Evolutionary conservation across 2,329 filamentous ascomycete species (phyloP).

Genomic region (Fusarium drepaniforme): DNA sequence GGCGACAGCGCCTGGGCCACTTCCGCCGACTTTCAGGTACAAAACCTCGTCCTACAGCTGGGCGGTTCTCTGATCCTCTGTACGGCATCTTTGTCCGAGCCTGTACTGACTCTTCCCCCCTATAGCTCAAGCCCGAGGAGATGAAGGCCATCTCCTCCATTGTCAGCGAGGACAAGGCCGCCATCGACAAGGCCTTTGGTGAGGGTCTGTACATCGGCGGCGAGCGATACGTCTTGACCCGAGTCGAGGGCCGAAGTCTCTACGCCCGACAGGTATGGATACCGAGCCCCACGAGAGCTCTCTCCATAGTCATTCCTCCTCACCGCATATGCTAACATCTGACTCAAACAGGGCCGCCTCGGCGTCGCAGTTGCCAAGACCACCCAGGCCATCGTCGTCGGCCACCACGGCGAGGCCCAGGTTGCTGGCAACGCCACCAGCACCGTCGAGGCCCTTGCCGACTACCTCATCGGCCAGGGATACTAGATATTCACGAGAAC

Average conservation of each 20-base stretch:
- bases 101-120: slow-evolving; percentile 18
- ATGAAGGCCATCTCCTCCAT: slow-evolving; percentile 69
- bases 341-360: slow-evolving; percentile 70
- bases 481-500: slow-evolving; percentile 69
- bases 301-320: not conserved
- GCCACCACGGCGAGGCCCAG: slow-evolving; percentile 82
- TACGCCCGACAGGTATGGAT: slow-evolving; percentile 85
- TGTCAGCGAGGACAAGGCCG: slow-evolving; percentile 58
- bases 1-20: slow-evolving; percentile 86
- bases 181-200: slow-evolving; percentile 74
- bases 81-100: slow-evolving; percentile 4
- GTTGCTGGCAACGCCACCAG: slow-evolving; percentile 81
- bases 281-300: not conserved
- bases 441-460: slow-evolving; percentile 85
- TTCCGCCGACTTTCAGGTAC: slow-evolving; percentile 79
- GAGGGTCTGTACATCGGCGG: slow-evolving; percentile 82
- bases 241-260: slow-evolving; percentile 80
- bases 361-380: slow-evolving; percentile 90
- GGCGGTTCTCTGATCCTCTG: slow-evolving; percentile 1
- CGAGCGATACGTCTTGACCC: slow-evolving; percentile 82
- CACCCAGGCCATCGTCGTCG: slow-evolving; percentile 87
- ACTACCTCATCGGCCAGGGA: slow-evolving; percentile 84
- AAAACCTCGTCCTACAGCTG: slow-evolving; percentile 36
- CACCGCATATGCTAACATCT: slow-evolving; percentile 9
- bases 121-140: slow-evolving; percentile 62